Evolutionary conservation across 306 rosid genomes (phyloP).

Genomic region (Gillenia trifoliata): DNA sequence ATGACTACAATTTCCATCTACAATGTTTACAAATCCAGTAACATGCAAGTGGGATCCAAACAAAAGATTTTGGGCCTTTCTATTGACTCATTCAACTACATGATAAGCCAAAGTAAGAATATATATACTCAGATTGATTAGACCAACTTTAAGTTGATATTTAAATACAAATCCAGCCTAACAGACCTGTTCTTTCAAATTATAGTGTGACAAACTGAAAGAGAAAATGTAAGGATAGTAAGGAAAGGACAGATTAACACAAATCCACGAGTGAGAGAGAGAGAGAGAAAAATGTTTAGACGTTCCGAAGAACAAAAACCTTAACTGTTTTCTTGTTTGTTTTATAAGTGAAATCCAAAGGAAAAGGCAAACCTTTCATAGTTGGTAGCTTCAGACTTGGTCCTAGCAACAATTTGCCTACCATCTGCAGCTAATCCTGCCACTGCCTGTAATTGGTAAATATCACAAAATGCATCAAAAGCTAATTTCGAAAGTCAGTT

Average conservation of each 20-base stretch:
- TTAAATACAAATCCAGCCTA: background rate
- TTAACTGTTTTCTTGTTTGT: too few species aligned
- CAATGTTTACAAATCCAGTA: background rate
- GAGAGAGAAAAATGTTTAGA: slow-evolving; percentile 8
- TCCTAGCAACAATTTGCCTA: slow-evolving; percentile 57
- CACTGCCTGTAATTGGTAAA: slow-evolving; percentile 60
- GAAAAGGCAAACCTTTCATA: slow-evolving; percentile 61
- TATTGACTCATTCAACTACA: background rate
- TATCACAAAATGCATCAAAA: background rate
- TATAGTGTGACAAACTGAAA: background rate
- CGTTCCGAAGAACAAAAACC: background rate
- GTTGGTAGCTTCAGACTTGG: slow-evolving; percentile 82
- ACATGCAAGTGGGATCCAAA: background rate
- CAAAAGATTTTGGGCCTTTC: background rate
- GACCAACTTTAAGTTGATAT: background rate
- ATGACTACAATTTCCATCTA: background rate
- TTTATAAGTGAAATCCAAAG: background rate
- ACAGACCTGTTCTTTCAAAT: background rate
- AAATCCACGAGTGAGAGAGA: background rate
- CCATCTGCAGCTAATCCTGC: slow-evolving; percentile 71
- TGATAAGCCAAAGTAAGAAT: background rate
- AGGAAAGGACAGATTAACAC: background rate
- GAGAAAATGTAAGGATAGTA: background rate
- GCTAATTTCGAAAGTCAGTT: background rate
- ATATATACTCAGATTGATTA: background rate